Evolutionary conservation across 768 basidiomycete genomes (phyloP).

Genomic region (Tephrocybe sp.): DNA sequence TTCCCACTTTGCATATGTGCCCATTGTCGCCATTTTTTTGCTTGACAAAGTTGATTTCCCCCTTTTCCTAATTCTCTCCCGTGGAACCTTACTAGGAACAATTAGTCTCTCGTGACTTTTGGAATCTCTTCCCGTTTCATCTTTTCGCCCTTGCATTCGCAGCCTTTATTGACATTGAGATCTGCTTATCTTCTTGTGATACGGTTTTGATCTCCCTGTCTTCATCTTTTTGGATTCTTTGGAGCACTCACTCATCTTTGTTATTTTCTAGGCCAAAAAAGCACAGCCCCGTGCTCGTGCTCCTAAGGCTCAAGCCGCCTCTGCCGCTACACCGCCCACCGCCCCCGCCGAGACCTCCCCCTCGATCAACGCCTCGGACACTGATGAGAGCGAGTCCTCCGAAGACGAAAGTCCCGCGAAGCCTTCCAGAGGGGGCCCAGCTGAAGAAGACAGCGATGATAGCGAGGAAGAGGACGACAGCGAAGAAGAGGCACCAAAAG

Average conservation of each 20-base stretch:
- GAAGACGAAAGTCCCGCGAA: constrained; percentile 35
- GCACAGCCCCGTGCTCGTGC: constrained; percentile 14
- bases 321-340: constrained; percentile 11
- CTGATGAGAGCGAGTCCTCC: constrained; percentile 34
- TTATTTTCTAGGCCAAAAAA: constrained; percentile 22
- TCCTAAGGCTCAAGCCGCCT: constrained; percentile 5
- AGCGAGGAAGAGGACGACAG: constrained; percentile 20
- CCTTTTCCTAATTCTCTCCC: too few species aligned
- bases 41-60: too few species aligned
- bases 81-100: too few species aligned
- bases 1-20: too few species aligned
- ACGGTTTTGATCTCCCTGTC: too few species aligned
- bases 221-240: too few species aligned
- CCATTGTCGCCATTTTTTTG: too few species aligned
- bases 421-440: constrained; percentile 24
- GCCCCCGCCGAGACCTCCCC: constrained; percentile 24
- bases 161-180: too few species aligned
- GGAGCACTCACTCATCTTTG: neutral
- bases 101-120: too few species aligned
- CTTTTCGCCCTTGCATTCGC: too few species aligned
- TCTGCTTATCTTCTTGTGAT: too few species aligned
- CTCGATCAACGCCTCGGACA: constrained; percentile 28
- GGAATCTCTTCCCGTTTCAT: too few species aligned
- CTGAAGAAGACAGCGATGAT: constrained; percentile 27
- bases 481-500: constrained; percentile 19